Evolutionary conservation across 306 rosid genomes (phyloP), one percentile per base, ranked within the genome.

Genomic region (Prunus salicina): DNA sequence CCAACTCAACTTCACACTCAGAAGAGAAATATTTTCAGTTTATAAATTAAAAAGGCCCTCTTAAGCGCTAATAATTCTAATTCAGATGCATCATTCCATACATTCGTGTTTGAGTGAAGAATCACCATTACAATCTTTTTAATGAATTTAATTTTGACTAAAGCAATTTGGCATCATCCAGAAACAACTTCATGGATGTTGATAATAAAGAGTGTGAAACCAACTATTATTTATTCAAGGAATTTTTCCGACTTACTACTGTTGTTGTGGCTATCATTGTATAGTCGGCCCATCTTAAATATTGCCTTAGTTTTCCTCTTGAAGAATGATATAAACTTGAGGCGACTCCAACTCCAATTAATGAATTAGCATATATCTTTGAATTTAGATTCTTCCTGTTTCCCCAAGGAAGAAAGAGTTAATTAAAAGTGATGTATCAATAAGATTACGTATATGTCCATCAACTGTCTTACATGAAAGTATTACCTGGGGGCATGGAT

Each of bases 341-440:
- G 83, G 91, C 91, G 84, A 96, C 88, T 84, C 99, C 99, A 78
- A 96, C 99, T 82, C 99, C 99, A 69, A 96, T 91, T 80, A 96
- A 84, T 49, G 99, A 96, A 83, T 92, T 96, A 80, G 98, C 99
- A 84, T 96, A 96, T 72, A 96, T 72, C 84, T 93, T 92, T 73
- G 84, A 83, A 72, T n/a, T 81, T 49, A 87, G 68, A 86, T 82
- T 88, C 92, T 86, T 96, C 96, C 99, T 96, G 81, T 79, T 79
- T 69, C 72, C 79, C 49, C 52, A 67, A 55, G 12, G 56, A 66
- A 19, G 46, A 32, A 53, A 49, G 81, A 67, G 45, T 52, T 19
- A 9, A 71, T 81, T 64, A 78, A 63, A 57, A 56, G 57, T 67
- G 66, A 71, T 64, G 62, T 46, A 77, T 79, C 68, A 25, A 64